phyloP scores from a whole-genome alignment of 345 rosid species.

The Barbarea vulgaris region DNA sequence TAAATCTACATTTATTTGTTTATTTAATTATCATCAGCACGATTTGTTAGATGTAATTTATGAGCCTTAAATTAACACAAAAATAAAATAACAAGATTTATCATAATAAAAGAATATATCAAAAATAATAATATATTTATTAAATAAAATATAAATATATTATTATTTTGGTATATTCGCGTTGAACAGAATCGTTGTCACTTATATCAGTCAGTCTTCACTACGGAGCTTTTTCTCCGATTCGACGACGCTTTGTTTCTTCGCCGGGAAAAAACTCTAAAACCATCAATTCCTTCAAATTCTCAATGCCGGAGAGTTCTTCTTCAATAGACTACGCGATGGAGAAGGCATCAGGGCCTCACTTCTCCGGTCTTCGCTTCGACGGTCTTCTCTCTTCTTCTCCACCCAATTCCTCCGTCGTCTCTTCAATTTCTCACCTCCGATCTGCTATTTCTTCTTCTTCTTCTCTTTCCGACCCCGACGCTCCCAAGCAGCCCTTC shows the following conservation, averaged over 20 bases:
- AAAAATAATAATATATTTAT: neutral
- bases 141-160: neutral
- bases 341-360: constrained; percentile 97
- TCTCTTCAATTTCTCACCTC: constrained; percentile 48
- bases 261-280: constrained; percentile 27
- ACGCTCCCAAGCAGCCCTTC: constrained; percentile 65
- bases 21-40: no score
- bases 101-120: neutral
- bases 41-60: neutral
- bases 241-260: neutral
- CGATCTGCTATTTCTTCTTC: constrained; percentile 30
- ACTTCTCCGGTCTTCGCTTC: constrained; percentile 93
- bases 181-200: neutral
- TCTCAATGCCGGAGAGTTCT: constrained; percentile 53
- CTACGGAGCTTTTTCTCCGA: neutral
- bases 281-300: constrained; percentile 21
- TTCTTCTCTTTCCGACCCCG: constrained; percentile 34
- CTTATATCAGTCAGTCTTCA: neutral
- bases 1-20: no score
- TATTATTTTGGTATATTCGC: neutral
- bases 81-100: neutral
- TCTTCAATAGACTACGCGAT: constrained; percentile 70
- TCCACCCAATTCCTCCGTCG: constrained; percentile 45
- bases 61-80: neutral
- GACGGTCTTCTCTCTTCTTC: constrained; percentile 70